Evolutionary conservation across 768 basidiomycete genomes (phyloP), one percentile per base, ranked within the genome.

Genomic region (Lentinula detonsa): DNA sequence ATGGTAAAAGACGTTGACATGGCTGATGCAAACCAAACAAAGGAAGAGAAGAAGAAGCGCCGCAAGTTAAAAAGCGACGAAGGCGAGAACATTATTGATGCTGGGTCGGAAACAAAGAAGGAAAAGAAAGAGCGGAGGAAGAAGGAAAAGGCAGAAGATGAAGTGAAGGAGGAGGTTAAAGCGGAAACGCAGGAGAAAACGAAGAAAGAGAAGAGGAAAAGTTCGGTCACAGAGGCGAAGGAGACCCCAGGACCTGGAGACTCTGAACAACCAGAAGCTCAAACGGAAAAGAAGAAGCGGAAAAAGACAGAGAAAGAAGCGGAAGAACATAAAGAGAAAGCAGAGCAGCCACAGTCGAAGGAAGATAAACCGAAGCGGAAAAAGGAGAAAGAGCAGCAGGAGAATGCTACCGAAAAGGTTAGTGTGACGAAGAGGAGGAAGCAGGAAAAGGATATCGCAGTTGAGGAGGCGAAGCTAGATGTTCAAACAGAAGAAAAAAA

Each of bases 401-500:
- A 62, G 33, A 49, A 57, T 37, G 57, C 56, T 21, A 35, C 11
- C 1, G 40, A 57, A 13, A 59, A 55, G 34, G 49, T 35, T 51
- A 59, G 53, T 39, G 57, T 57, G n/a, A 54, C 62, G 48, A 63
- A 63, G 64, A 69, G 64, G 62, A 64, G 68, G 21, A 67, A 64
- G 23, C 65, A 59, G 60, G 59, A 62, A 31, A 66, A 68, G 67
- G 69, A 65, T 55, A 57, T 67, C 46, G 67, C 59, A 31, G 62
- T 57, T 11, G 56, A 57, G 42, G 40, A 57, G 10, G 59, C 52
- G 34, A 58, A 61, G 49, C 34, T 46, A 52, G 58, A 54, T 37
- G 59, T 58, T 58, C 54, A 60, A 16, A 63, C 64, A 48, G 65
- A 63, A 39, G 62, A 64, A 40, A 68, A 67, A 60, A 73, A 75